A percentile compares a stretch with the other conserved stretches of the same genome.
Evolutionary conservation across 2,329 filamentous ascomycete genomes (phyloP).

Genomic region (Trichoderma harzianum): DNA sequence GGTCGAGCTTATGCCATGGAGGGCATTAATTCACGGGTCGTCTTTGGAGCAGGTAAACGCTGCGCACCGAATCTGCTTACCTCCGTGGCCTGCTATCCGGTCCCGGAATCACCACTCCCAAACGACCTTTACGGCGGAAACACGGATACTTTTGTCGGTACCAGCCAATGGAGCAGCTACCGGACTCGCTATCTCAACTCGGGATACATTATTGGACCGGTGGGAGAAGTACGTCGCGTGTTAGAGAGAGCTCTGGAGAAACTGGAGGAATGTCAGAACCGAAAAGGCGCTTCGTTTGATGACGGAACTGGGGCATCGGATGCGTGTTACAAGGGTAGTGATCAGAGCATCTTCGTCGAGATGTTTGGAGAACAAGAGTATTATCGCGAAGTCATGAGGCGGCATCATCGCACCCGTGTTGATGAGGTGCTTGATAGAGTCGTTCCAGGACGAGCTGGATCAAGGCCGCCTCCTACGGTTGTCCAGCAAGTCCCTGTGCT

Average conservation of each 20-base stretch:
- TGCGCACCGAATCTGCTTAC: conserved; percentile 27
- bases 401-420: conserved; percentile 23
- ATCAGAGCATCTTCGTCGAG: conserved; percentile 31
- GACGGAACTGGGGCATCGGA: conserved; percentile 18
- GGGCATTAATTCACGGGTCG: conserved; percentile 24
- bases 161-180: conserved; percentile 20
- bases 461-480: conserved; percentile 21
- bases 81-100: conserved; percentile 28
- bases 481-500: conserved; percentile 20
- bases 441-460: conserved; percentile 23
- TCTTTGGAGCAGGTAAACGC: conserved; percentile 30
- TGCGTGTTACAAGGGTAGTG: conserved; percentile 26
- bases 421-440: conserved; percentile 25
- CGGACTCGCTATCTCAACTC: conserved; percentile 28
- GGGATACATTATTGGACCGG: conserved; percentile 28
- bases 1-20: conserved; percentile 25
- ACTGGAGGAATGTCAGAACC: conserved; percentile 23
- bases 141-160: conserved; percentile 26
- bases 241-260: conserved; percentile 25
- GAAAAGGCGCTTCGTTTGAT: conserved; percentile 18
- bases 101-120: conserved; percentile 29
- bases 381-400: conserved; percentile 30
- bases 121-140: conserved; percentile 23
- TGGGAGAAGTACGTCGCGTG: conserved; percentile 24
- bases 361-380: conserved; percentile 32